Conservation (phyloP, 2,329 filamentous ascomycete genomes). For the Aspergillus jensenii region DNA sequence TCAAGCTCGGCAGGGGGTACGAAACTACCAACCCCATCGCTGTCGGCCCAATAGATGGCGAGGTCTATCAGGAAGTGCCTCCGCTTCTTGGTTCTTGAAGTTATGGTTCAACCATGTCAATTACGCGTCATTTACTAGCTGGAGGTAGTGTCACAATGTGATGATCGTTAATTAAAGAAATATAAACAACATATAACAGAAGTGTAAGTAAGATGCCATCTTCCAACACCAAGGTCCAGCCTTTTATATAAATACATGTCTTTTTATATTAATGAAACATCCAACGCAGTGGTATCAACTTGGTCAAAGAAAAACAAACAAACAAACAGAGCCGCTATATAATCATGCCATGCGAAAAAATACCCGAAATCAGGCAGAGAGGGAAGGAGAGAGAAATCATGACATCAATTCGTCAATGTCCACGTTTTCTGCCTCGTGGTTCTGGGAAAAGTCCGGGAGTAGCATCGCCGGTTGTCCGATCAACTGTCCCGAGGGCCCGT, state of each 20-base stretch:
- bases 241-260: slow-evolving; percentile 12
- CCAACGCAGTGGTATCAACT: slow-evolving; percentile 22
- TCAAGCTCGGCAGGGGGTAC: background rate
- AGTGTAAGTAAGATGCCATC: background rate
- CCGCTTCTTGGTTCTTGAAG: too few relatives aligned
- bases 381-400: slow-evolving; percentile 11
- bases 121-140: background rate
- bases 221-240: slow-evolving; percentile 8
- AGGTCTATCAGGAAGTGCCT: too few relatives aligned
- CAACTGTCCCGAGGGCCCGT: slow-evolving; percentile 26
- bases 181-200: background rate
- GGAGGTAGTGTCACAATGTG: background rate
- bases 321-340: slow-evolving; percentile 12
- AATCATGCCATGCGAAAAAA: slow-evolving; percentile 26
- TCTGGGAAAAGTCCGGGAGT: slow-evolving; percentile 28
- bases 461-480: slow-evolving; percentile 36
- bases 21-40: too few relatives aligned
- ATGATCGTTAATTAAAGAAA: slow-evolving; percentile 1
- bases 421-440: slow-evolving; percentile 30
- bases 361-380: slow-evolving; percentile 19
- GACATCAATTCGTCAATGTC: slow-evolving; percentile 37
- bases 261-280: slow-evolving; percentile 9
- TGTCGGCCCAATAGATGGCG: too few relatives aligned
- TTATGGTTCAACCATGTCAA: background rate
- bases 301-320: slow-evolving; percentile 4